phyloP scores from a whole-genome alignment of 345 rosid genomes.

The Clarkia xantiana region DNA sequence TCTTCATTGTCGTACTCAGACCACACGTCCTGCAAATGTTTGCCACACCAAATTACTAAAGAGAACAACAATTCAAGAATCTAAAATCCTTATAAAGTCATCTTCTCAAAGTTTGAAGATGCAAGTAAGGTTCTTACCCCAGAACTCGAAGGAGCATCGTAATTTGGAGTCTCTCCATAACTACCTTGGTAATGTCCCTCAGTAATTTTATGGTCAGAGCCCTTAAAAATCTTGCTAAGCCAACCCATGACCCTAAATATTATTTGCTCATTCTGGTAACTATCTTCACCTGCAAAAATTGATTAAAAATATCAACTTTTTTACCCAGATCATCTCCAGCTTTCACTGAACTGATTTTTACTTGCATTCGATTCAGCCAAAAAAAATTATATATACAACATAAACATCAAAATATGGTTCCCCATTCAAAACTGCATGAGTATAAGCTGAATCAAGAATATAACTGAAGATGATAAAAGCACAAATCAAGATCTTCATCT shows the following conservation, averaged over 20 bases:
- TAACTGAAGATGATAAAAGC: too few species aligned
- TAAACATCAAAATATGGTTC: too few species aligned
- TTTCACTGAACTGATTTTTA: too few species aligned
- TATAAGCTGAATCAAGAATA: too few species aligned
- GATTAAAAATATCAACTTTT: constrained; percentile 1
- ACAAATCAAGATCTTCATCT: too few species aligned
- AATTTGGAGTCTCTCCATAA: constrained; percentile 30
- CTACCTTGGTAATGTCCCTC: constrained; percentile 34
- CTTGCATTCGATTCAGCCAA: too few species aligned
- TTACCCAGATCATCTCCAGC: too few species aligned
- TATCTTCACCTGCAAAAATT: constrained; percentile 23
- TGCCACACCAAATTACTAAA: constrained; percentile 6
- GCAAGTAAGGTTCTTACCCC: constrained; percentile 28
- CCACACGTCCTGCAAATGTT: constrained; percentile 31
- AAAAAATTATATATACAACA: too few species aligned
- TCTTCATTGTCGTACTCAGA: constrained; percentile 57
- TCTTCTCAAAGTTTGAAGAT: too few species aligned
- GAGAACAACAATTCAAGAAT: constrained; percentile 5
- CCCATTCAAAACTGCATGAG: too few species aligned
- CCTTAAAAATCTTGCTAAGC: constrained; percentile 79
- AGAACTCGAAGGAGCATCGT: constrained; percentile 46
- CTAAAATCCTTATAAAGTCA: too few species aligned
- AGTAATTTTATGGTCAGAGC: constrained; percentile 38
- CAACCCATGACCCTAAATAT: constrained; percentile 51
- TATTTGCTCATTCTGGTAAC: constrained; percentile 39